Conservation (phyloP, 2,329 filamentous ascomycete species). For the Trichophyton simii region DNA sequence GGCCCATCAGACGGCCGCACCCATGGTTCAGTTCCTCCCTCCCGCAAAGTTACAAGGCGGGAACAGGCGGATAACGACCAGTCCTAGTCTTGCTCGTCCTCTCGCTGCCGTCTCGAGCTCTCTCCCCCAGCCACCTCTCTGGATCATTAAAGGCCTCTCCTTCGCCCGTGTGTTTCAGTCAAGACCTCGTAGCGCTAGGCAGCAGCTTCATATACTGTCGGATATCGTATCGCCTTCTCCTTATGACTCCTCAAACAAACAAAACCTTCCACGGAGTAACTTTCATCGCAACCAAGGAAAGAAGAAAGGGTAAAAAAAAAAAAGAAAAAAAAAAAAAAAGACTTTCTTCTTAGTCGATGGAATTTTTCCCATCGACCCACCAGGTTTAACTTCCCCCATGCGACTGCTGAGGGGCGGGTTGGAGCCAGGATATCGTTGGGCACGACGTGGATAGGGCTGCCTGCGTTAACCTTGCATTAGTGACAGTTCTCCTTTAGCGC, state of each 20-base stretch:
- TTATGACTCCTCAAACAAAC: background rate
- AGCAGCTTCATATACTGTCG: background rate
- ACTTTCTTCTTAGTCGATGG: background rate
- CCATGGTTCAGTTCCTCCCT: background rate
- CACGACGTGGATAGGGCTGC: conserved; percentile 8
- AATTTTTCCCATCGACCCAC: background rate
- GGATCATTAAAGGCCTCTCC: background rate
- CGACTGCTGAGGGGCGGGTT: conserved; percentile 1
- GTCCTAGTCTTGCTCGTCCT: background rate
- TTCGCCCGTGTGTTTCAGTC: background rate
- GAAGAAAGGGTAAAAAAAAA: too few relatives aligned
- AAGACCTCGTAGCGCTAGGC: background rate
- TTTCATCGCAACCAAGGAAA: background rate
- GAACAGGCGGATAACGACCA: background rate
- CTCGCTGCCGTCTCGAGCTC: too few relatives aligned
- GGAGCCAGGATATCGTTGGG: conserved; percentile 6
- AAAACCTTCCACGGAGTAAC: background rate
- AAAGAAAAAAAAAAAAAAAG: background rate
- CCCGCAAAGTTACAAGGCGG: conserved; percentile 1
- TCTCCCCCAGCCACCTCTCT: background rate
- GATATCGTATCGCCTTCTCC: background rate
- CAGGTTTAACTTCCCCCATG: background rate
- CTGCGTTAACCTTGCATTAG: conserved; percentile 11
- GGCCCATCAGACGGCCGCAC: background rate
- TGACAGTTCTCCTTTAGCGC: conserved; percentile 5